These are phyloP conservation scores for Chlamydomonas sp. DNA, from an alignment of 139 green algal species.

Conservation along the genomic window DNA sequence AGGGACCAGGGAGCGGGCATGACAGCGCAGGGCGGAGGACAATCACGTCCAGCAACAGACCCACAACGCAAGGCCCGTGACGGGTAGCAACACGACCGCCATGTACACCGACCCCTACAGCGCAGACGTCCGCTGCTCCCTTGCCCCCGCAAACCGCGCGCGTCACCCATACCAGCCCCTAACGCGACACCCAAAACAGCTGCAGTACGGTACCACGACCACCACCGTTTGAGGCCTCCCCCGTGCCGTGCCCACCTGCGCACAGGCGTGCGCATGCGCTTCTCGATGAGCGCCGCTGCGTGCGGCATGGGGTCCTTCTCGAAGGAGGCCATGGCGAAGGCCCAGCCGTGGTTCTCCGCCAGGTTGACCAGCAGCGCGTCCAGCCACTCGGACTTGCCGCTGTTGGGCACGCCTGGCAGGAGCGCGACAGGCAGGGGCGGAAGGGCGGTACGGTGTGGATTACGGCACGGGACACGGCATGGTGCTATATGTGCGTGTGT, in stretches of 20 bases:
- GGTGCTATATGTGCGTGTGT: too few relatives aligned
- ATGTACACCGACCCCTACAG: too few relatives aligned
- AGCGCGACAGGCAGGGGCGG: neutral
- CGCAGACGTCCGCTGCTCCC: too few relatives aligned
- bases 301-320: slow-evolving; percentile 90
- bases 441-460: neutral
- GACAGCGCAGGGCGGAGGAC: neutral
- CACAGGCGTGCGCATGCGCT: slow-evolving; percentile 76
- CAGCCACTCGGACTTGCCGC: slow-evolving; percentile 97
- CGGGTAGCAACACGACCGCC: too few relatives aligned
- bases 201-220: too few relatives aligned
- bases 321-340: slow-evolving; percentile 90
- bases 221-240: neutral
- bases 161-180: too few relatives aligned
- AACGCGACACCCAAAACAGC: too few relatives aligned
- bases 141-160: too few relatives aligned
- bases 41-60: too few relatives aligned
- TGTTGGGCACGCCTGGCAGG: slow-evolving; percentile 87
- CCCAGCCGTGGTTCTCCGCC: slow-evolving; percentile 81
- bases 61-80: too few relatives aligned
- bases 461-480: neutral
- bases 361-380: slow-evolving; percentile 95
- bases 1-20: neutral
- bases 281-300: slow-evolving; percentile 90
- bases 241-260: neutral